These are phyloP conservation scores for Capsicum pubescens DNA, from an alignment of 257 asterid genomes.

Conservation along the genomic window DNA sequence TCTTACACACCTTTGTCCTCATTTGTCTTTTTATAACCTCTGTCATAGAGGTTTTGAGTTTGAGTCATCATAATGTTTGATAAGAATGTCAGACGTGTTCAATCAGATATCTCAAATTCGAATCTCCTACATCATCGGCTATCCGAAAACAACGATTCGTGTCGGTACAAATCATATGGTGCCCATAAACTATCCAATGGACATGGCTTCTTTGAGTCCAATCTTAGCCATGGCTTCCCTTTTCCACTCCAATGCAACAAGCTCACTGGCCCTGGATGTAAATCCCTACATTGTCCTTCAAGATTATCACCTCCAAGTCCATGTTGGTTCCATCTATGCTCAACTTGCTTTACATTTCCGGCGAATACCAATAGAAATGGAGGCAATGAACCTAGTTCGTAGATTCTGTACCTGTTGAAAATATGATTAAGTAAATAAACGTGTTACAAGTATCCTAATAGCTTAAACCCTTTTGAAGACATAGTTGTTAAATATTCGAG, in stretches of 20 bases:
- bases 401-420: constrained; percentile 49
- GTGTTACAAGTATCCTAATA: neutral
- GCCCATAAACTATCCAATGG: constrained; percentile 82
- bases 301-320: constrained; percentile 86
- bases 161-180: constrained; percentile 72
- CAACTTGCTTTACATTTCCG: constrained; percentile 69
- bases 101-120: neutral
- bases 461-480: neutral
- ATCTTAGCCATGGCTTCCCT: constrained; percentile 89
- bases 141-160: constrained; percentile 59
- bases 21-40: constrained; percentile 36
- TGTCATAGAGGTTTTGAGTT: neutral
- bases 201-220: constrained; percentile 77
- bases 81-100: neutral
- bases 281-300: constrained; percentile 70
- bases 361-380: constrained; percentile 72
- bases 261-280: constrained; percentile 90
- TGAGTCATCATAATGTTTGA: neutral
- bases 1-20: constrained; percentile 38
- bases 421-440: neutral
- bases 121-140: constrained; percentile 29
- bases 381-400: constrained; percentile 77
- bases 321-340: constrained; percentile 89
- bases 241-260: constrained; percentile 91
- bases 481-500: neutral